These are phyloP conservation scores for Dacryopinax spathularia DNA, from an alignment of 768 basidiomycete genomes.

Conservation along the genomic window DNA sequence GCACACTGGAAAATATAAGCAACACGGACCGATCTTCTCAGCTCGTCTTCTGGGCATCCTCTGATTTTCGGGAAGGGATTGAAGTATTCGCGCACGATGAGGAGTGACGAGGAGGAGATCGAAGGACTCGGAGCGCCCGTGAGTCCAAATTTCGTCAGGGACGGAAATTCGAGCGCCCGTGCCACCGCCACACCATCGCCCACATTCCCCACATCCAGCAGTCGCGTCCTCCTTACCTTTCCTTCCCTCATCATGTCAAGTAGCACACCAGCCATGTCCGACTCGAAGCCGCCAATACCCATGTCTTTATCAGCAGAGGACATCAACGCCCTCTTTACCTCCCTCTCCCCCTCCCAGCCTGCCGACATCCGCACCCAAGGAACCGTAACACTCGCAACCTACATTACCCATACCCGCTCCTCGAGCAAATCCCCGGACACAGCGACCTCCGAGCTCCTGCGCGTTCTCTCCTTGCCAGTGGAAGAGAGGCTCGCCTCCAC, in stretches of 20 bases:
- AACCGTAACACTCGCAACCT: constrained; percentile 55
- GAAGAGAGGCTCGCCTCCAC: constrained; percentile 40
- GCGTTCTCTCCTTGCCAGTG: constrained; percentile 38
- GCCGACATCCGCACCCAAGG: constrained; percentile 46
- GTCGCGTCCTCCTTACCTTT: not conserved
- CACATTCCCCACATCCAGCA: no score
- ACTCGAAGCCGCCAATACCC: not conserved
- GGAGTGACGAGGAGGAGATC: no score
- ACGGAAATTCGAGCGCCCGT: not conserved
- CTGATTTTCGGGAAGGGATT: no score
- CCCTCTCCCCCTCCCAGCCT: constrained; percentile 36
- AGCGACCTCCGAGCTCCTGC: constrained; percentile 37
- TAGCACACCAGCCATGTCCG: not conserved
- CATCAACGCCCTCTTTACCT: not conserved
- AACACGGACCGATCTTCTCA: not conserved
- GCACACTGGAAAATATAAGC: not conserved
- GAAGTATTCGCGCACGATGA: no score
- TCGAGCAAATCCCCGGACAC: constrained; percentile 24
- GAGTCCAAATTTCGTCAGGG: not conserved
- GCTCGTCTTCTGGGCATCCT: not conserved
- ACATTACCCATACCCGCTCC: constrained; percentile 39
- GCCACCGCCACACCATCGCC: no score
- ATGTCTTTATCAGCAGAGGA: not conserved
- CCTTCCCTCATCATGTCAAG: not conserved
- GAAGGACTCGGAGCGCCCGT: not conserved